These are phyloP conservation scores for Diplogelasinospora grovesii DNA, from an alignment of 495 filamentous ascomycete species.

Conservation along the genomic window DNA sequence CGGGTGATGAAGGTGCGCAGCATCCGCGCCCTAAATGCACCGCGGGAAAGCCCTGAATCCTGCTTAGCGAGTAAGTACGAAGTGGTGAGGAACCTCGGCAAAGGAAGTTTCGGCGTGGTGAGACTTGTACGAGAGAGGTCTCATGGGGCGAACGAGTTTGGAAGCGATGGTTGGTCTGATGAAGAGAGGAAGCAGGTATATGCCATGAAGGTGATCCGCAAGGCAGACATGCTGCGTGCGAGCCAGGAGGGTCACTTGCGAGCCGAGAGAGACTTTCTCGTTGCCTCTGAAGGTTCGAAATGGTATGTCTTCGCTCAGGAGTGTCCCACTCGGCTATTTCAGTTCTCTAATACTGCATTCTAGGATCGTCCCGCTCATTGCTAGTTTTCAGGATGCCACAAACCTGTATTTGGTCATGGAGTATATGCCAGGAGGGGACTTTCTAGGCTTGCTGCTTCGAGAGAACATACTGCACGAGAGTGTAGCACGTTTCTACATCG, in stretches of 20 bases:
- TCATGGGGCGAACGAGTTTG: conserved; percentile 2
- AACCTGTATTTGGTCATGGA: conserved; percentile 94
- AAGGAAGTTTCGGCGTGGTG: conserved; percentile 92
- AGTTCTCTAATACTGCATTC: background rate
- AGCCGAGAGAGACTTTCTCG: conserved; percentile 86
- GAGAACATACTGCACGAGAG: conserved; percentile 72
- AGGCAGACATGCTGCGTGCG: conserved; percentile 81
- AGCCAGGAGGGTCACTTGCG: conserved; percentile 88
- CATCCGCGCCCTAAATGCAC: conserved; percentile 30
- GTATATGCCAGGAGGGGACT: conserved; percentile 94
- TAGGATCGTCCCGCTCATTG: conserved; percentile 74
- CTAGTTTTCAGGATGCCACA: conserved; percentile 78
- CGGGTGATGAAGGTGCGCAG: conserved; percentile 61
- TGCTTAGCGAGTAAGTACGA: conserved; percentile 57
- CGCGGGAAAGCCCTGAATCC: conserved; percentile 13
- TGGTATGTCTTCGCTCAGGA: conserved; percentile 54
- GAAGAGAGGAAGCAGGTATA: conserved; percentile 54
- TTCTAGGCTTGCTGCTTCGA: conserved; percentile 76
- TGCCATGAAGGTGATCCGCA: conserved; percentile 95
- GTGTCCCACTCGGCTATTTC: background rate
- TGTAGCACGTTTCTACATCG: conserved; percentile 76
- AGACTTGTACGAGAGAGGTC: conserved; percentile 66
- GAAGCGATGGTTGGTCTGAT: conserved; percentile 11
- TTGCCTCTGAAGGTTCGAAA: conserved; percentile 69
- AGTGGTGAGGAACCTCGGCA: conserved; percentile 76